Conservation (phyloP, 371 early-diverging fungal genomes). For the Mucor circinelloides region DNA sequence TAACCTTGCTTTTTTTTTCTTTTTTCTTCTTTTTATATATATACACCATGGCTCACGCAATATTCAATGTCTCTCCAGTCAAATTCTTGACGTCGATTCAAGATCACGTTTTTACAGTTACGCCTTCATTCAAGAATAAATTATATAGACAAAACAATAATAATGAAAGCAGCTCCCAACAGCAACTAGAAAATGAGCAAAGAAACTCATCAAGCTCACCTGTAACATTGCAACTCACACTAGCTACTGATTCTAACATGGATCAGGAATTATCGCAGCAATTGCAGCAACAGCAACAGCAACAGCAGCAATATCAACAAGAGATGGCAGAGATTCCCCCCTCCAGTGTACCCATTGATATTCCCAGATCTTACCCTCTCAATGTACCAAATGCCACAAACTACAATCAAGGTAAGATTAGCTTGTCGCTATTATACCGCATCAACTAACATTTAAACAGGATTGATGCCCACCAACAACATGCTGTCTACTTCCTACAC, state of each 20-base stretch:
- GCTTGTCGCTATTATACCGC: no score
- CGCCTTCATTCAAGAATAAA: slow-evolving; percentile 11
- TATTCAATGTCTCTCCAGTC: slow-evolving; percentile 21
- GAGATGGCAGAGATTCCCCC: background rate
- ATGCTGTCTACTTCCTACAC: slow-evolving; percentile 6
- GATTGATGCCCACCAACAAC: slow-evolving; percentile 5
- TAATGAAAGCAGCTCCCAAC: background rate
- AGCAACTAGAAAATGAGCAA: background rate
- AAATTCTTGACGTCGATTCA: slow-evolving; percentile 21
- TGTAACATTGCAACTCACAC: slow-evolving; percentile 15
- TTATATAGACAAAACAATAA: background rate
- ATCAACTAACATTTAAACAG: background rate
- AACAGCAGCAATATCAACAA: background rate
- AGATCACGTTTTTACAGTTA: slow-evolving; percentile 20
- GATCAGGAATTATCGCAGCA: background rate
- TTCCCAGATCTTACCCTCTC: slow-evolving; percentile 17
- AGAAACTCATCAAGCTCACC: slow-evolving; percentile 10
- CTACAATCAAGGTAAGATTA: background rate
- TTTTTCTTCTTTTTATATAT: background rate
- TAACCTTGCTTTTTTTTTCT: slow-evolving; percentile 3
- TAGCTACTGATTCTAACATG: slow-evolving; percentile 9
- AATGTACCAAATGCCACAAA: slow-evolving; percentile 1
- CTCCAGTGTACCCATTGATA: slow-evolving; percentile 17
- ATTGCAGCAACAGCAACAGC: slow-evolving; percentile 1
- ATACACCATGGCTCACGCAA: slow-evolving; percentile 17